phyloP scores from a whole-genome alignment of 2,329 filamentous ascomycete species.

The Erysiphe neolycopersici region DNA sequence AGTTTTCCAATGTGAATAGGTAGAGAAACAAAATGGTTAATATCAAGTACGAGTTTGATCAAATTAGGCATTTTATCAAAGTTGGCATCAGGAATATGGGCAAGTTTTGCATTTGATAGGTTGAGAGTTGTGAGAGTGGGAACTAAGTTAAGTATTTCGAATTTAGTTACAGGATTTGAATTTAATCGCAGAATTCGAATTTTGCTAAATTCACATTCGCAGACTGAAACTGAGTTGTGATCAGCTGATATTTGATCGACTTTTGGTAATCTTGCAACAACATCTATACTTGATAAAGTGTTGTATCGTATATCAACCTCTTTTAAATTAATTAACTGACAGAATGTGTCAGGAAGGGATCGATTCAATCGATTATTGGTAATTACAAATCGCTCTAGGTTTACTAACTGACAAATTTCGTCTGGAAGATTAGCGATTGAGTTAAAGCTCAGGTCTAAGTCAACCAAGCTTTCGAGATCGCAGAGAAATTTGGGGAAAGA shows the following conservation, averaged over 20 bases:
- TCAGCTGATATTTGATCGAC: constrained; percentile 74
- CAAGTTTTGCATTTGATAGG: constrained; percentile 70
- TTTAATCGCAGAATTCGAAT: constrained; percentile 71
- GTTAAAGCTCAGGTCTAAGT: constrained; percentile 94
- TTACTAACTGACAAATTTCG: constrained; percentile 49
- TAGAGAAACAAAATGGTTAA: constrained; percentile 83
- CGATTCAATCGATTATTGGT: constrained; percentile 79
- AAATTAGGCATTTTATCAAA: constrained; percentile 73
- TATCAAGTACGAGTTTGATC: constrained; percentile 69
- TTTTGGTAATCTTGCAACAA: constrained; percentile 58
- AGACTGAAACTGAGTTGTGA: constrained; percentile 78
- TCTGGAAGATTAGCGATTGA: constrained; percentile 53
- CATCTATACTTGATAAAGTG: constrained; percentile 62
- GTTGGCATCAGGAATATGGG: constrained; percentile 61
- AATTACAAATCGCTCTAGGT: constrained; percentile 71
- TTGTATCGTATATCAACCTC: constrained; percentile 95
- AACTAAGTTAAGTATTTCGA: constrained; percentile 52
- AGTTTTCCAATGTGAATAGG: constrained; percentile 67
- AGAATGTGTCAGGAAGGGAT: constrained; percentile 45
- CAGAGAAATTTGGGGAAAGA: constrained; percentile 69
- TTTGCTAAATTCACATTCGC: constrained; percentile 65
- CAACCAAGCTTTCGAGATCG: constrained; percentile 55
- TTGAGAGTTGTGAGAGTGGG: constrained; percentile 70
- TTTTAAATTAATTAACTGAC: constrained; percentile 47
- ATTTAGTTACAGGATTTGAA: constrained; percentile 84